Percentiles rank a stretch among this genome's conserved stretches.
Conservation (phyloP, 1,139 yeast species). For the Yamadazyma dushanensis region DNA sequence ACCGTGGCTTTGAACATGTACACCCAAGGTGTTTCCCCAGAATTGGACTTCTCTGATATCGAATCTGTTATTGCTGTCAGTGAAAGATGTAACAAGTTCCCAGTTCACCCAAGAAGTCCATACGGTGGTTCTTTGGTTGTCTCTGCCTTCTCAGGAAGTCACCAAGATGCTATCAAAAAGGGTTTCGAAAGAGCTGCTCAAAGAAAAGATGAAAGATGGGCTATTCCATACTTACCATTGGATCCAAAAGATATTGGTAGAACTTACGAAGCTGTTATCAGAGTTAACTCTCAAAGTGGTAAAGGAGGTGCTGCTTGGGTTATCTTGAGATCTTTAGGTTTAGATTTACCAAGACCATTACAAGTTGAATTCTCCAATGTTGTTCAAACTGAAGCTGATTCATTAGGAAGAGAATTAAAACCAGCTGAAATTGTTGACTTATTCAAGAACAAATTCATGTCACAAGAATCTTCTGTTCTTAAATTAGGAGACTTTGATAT, state of each 20-base stretch:
- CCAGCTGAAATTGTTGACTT: slow-evolving; percentile 73
- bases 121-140: slow-evolving; percentile 97
- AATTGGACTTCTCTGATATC: slow-evolving; percentile 84
- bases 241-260: slow-evolving; percentile 97
- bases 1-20: slow-evolving; percentile 90
- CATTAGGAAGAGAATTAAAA: slow-evolving; percentile 80
- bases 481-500: slow-evolving; percentile 54
- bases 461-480: slow-evolving; percentile 43
- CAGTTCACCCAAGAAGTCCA: slow-evolving; percentile 91
- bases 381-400: slow-evolving; percentile 82
- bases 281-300: slow-evolving; percentile 97
- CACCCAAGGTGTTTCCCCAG: slow-evolving; percentile 90
- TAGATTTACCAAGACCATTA: slow-evolving; percentile 88
- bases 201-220: slow-evolving; percentile 54
- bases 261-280: slow-evolving; percentile 94
- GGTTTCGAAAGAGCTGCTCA: slow-evolving; percentile 57
- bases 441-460: slow-evolving; percentile 67
- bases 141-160: slow-evolving; percentile 95
- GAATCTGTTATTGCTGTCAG: slow-evolving; percentile 79
- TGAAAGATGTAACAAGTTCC: slow-evolving; percentile 93
- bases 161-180: slow-evolving; percentile 97
- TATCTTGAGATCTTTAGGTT: slow-evolving; percentile 79
- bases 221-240: slow-evolving; percentile 90
- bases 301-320: slow-evolving; percentile 99
- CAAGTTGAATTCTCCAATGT: slow-evolving; percentile 86